Evolutionary conservation across 495 filamentous ascomycete species (phyloP).

Genomic region (Tuber magnatum): DNA sequence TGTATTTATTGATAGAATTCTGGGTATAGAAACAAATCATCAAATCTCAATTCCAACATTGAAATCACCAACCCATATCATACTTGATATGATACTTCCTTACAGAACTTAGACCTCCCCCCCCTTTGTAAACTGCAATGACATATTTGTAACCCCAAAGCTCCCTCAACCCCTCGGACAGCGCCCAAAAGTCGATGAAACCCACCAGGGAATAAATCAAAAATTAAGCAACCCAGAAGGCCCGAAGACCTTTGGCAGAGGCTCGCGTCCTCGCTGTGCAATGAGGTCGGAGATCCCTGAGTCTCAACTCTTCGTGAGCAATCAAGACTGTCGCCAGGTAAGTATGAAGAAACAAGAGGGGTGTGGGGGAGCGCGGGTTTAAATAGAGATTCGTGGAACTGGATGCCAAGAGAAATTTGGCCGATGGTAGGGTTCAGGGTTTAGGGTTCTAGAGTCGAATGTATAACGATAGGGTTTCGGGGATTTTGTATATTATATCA

Average conservation of each 20-base stretch:
- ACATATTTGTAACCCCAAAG: not conserved
- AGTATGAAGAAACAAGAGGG: slow-evolving; percentile 26
- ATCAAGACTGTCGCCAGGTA: slow-evolving; percentile 32
- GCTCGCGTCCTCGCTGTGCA: slow-evolving; percentile 34
- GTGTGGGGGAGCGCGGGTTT: slow-evolving; percentile 1
- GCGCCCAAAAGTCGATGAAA: slow-evolving; percentile 2
- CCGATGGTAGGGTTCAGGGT: slow-evolving; percentile 17
- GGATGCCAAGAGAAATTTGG: slow-evolving; percentile 22
- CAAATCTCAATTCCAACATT: not conserved
- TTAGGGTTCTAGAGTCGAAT: slow-evolving; percentile 5
- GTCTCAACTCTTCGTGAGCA: slow-evolving; percentile 22
- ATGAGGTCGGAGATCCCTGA: slow-evolving; percentile 24
- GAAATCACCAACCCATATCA: not conserved
- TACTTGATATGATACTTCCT: not conserved
- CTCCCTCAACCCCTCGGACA: not conserved
- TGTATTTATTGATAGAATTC: not conserved
- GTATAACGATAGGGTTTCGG: not conserved
- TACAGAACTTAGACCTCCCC: not conserved
- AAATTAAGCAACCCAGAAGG: slow-evolving; percentile 38
- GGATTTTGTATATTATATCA: not conserved
- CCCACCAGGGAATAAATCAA: slow-evolving; percentile 16
- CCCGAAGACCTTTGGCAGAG: slow-evolving; percentile 35
- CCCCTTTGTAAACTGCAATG: not conserved
- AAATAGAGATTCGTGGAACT: slow-evolving; percentile 1
- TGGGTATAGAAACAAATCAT: not conserved